Evolutionary conservation across 2,329 filamentous ascomycete species (phyloP).

Genomic region (Myriangium duriaei): DNA sequence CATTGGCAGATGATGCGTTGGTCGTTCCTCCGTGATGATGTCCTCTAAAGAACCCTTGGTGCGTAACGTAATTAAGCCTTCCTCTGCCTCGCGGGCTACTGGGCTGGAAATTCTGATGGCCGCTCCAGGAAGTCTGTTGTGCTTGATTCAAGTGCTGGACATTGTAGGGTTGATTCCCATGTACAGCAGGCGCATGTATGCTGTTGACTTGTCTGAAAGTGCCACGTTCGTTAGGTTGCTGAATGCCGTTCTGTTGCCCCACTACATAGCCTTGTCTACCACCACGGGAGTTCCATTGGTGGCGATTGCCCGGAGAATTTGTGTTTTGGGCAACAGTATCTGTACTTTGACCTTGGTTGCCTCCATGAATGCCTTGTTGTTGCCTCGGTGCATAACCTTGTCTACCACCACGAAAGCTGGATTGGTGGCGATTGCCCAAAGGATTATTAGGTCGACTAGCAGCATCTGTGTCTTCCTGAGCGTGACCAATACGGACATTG

Average conservation of each 20-base stretch:
- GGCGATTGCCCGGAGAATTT: slow-evolving; percentile 10
- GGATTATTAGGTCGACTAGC: too few relatives aligned
- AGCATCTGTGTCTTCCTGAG: not conserved
- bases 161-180: not conserved
- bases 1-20: not conserved
- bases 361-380: not conserved
- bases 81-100: not conserved
- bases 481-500: slow-evolving; percentile 25
- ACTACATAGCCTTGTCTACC: too few relatives aligned
- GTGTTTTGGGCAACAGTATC: slow-evolving; percentile 6
- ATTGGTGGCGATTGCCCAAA: not conserved
- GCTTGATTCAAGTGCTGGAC: not conserved
- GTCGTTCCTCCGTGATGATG: not conserved
- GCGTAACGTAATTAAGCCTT: not conserved
- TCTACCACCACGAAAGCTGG: not conserved
- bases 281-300: slow-evolving; percentile 11
- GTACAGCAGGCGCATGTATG: not conserved
- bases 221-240: not conserved
- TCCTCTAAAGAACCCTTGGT: not conserved
- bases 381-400: not conserved
- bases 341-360: not conserved
- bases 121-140: not conserved
- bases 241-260: not conserved
- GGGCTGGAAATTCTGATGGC: not conserved
- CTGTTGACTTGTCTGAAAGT: not conserved